Evolutionary conservation across 371 early-diverging fungal genomes (phyloP), one percentile per base, ranked within the genome.

Genomic region (Mucor sp.): DNA sequence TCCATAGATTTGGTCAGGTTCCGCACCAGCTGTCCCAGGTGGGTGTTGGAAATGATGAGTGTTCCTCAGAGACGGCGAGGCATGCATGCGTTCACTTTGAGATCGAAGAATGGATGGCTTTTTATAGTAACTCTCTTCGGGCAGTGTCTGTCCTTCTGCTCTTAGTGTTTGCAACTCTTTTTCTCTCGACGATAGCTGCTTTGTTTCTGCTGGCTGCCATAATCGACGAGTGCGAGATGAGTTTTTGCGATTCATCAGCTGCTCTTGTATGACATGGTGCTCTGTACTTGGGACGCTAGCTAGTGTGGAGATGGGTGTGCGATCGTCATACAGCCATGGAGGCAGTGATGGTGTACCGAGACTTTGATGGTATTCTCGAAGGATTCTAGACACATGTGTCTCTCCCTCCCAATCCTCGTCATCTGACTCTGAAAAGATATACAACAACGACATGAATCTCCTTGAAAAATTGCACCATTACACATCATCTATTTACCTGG

Each of bases 391-490:
- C 23, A 88, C 82, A 65, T 88, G 86, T 3, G 85, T 74, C 67
- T 88, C 88, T 57, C 85, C 86, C 63, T 88, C 85, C 66, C 76
- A 74, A 50, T 83, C 85, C 9, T 83, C 83, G 32, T 81, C 81
- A 64, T 88, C 88, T 41, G 86, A 88, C 37, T 88, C 86, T 88
- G 67, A 59, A 56, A 28, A 44, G 7, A 17, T 6, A 30, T 17
- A 19, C 44, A 8, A 19, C 44, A 8, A 6, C 30, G 30, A 37
- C 12, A 50, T 50, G 23, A 50, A 23, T 50, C 25, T 50, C 50
- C 25, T 50, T 50, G 21, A 12, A 23, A 50, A 50, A 50, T 50
- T 23, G 23, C 50, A 25, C 50, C 6, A 50, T 50, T 25, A 5
- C 19, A 44, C 50, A 23, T 3, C 19, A 47, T 50, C 8, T 25